Percentiles rank a stretch among this genome's conserved stretches.
Conservation (phyloP, 805 yeast species). For the Suhomyces faveliae region DNA sequence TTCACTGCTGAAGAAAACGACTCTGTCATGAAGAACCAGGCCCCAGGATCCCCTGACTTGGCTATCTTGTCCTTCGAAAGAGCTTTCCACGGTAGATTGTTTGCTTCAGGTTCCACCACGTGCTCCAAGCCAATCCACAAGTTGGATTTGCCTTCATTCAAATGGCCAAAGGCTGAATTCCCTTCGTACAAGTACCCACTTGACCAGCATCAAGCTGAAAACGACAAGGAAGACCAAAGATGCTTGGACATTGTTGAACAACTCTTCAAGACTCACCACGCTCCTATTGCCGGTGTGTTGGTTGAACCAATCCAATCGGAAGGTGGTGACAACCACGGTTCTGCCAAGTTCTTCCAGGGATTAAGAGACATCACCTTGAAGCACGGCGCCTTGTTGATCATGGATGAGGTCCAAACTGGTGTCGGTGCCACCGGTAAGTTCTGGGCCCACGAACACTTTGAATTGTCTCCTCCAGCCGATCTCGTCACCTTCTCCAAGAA, state of each 20-base stretch:
- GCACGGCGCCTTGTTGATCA: constrained; percentile 67
- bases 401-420: constrained; percentile 90
- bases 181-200: constrained; percentile 85
- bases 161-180: constrained; percentile 96
- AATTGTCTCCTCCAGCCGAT: constrained; percentile 73
- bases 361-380: constrained; percentile 72
- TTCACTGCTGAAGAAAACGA: constrained; percentile 68
- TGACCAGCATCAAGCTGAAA: constrained; percentile 59
- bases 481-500: constrained; percentile 85
- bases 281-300: constrained; percentile 84
- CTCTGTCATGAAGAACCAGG: constrained; percentile 73
- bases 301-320: constrained; percentile 91
- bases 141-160: constrained; percentile 86
- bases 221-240: constrained; percentile 75
- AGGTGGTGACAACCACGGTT: constrained; percentile 90
- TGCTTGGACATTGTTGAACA: constrained; percentile 77
- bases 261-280: constrained; percentile 61
- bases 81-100: constrained; percentile 93
- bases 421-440: constrained; percentile 82
- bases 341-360: constrained; percentile 76
- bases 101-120: constrained; percentile 88
- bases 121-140: constrained; percentile 95
- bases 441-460: constrained; percentile 90
- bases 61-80: constrained; percentile 83
- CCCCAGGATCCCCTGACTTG: constrained; percentile 87